Percentiles rank a stretch among this genome's conserved stretches.
These are phyloP conservation scores for Melastoma malabathricum DNA, from an alignment of 345 rosid species.

Conservation along the genomic window DNA sequence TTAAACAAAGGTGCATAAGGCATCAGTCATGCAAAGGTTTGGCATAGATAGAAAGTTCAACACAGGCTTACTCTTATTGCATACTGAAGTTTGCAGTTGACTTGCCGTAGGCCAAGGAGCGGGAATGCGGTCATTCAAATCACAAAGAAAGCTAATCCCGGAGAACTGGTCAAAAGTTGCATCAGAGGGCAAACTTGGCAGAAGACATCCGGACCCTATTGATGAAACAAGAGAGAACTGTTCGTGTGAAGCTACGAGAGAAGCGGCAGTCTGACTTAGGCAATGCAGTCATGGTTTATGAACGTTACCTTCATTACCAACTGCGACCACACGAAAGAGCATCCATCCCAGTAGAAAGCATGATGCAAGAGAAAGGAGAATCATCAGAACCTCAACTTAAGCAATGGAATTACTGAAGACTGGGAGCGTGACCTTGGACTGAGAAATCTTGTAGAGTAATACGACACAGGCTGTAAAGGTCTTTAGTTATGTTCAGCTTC, in stretches of 20 bases:
- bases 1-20: too few species aligned
- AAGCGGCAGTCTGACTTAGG: background rate
- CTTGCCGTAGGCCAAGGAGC: conserved; percentile 79
- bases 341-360: conserved; percentile 5
- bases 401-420: conserved; percentile 1
- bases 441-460: conserved; percentile 94
- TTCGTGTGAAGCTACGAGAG: background rate
- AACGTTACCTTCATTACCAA: conserved; percentile 51
- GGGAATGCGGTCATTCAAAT: conserved; percentile 89
- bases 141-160: conserved; percentile 90
- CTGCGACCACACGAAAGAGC: conserved; percentile 15
- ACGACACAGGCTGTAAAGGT: conserved; percentile 67
- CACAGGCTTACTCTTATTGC: conserved; percentile 52
- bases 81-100: conserved; percentile 45
- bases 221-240: conserved; percentile 3
- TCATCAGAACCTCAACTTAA: conserved; percentile 12
- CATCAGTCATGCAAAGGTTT: too few species aligned
- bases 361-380: conserved; percentile 5
- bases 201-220: conserved; percentile 79
- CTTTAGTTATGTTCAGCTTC: conserved; percentile 44
- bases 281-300: background rate
- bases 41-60: background rate
- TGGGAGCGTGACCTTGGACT: conserved; percentile 58
- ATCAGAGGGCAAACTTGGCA: conserved; percentile 94
- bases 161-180: conserved; percentile 66